Evolutionary conservation across 2,329 filamentous ascomycete species (phyloP).

Genomic region (Nemania sp.): DNA sequence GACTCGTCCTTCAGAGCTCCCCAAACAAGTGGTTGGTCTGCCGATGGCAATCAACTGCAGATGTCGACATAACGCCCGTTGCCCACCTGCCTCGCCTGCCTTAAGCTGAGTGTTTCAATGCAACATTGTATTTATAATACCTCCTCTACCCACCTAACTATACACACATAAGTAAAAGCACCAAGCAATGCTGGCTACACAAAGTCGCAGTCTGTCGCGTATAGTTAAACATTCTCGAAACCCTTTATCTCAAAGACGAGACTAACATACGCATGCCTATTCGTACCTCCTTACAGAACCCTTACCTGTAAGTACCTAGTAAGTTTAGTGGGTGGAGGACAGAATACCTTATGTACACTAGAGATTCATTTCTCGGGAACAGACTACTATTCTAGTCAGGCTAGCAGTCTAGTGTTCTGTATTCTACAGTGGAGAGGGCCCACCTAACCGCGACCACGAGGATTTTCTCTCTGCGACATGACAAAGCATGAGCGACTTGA

Average conservation of each 20-base stretch:
- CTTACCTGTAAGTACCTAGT: too few species aligned
- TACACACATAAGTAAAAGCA: neutral
- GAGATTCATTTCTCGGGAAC: constrained; percentile 19
- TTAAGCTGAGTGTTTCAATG: constrained; percentile 9
- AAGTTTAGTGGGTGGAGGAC: too few species aligned
- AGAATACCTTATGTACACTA: neutral
- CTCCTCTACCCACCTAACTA: neutral
- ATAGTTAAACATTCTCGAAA: neutral
- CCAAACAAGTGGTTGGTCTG: neutral
- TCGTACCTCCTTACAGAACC: too few species aligned
- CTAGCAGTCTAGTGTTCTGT: neutral
- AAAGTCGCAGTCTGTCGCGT: neutral
- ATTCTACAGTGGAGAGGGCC: constrained; percentile 6
- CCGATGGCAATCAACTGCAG: constrained; percentile 15
- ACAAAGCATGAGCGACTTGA: neutral
- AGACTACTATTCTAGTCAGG: constrained; percentile 8
- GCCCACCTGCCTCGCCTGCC: constrained; percentile 10
- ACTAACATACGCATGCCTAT: constrained; percentile 3
- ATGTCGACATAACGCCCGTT: constrained; percentile 7
- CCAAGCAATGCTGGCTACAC: neutral
- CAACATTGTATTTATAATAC: constrained; percentile 21
- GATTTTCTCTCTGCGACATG: constrained; percentile 14
- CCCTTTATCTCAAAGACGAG: neutral
- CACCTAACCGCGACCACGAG: constrained; percentile 8
- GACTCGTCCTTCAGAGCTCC: neutral